Evolutionary conservation across 371 early-diverging fungal species (phyloP), one percentile per base, ranked within the genome.

Genomic region (Zychaea mexicana): DNA sequence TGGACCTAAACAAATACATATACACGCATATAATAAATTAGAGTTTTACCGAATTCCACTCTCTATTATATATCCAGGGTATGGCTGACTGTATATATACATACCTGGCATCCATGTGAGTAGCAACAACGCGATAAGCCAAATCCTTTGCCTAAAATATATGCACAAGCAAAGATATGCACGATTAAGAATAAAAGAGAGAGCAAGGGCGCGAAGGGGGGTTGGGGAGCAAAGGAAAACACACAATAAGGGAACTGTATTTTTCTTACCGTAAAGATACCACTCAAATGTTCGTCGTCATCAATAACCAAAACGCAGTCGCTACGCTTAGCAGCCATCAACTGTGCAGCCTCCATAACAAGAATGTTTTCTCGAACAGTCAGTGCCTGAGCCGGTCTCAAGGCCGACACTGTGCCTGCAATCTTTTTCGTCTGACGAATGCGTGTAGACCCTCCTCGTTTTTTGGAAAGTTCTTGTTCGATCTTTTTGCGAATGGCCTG

Each of bases 321-420:
- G 13, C 92, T 90, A 4, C 96, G 85, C 78, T 94, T 95, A 27
- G 96, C 96, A 19, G 97, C 95, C 97, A 97, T 97, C 57, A 95
- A 83, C 77, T 94, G 96, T 7, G 96, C 91, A 0, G 94, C 97
- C 68, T 96, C 94, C 45, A 91, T 88, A 60, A 96, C 92, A 21
- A 89, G 82, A 62, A 93, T 88, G 24, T 88, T 86, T 61, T 95
- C 93, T 56, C 89, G 83, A 47, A 95, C 91, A 17, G 94, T 95
- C 69, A 96, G 79, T 27, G 96, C 95, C 46, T 90, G 88, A 0
- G 91, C 85, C 15, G 90, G 95, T 15, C 89, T 86, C 45, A 96
- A 85, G 10, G 94, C 89, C 7, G 94, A 90, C 22, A 96, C 96
- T 2, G 96, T 96, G 55, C 93, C 90, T 7, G 86, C 76, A 45